Base-by-base conservation (phyloP, 2,329 filamentous ascomycete species). In the Aspergillus terreus region DNA sequence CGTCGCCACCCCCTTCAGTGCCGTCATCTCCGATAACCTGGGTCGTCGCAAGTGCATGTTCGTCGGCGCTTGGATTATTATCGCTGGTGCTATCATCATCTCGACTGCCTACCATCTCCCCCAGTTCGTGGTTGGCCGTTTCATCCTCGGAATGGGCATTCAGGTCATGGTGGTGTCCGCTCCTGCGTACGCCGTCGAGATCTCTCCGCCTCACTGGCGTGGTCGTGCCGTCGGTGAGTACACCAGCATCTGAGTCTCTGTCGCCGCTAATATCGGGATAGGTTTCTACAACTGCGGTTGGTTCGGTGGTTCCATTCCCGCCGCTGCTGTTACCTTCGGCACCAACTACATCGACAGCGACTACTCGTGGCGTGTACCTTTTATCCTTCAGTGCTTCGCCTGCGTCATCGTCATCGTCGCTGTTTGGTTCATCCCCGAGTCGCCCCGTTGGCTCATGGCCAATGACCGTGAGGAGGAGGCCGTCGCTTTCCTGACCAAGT, bases 371-470 rank as follows among this genome's bases (percentile, higher is more conserved):
- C 73, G 83, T 2, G 85, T 87, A 53, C 84, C 83, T 0, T 79
- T 87, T 46, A 82, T 83, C 0, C 84, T 85, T 63, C 84, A 88
- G 61, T 85, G 86, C 44, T 68, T 84, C 0, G 82, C 83, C 0
- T 77, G 86, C 0, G 52, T 85, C 2, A 50, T 80, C 1, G 74
- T 87, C 1, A 71, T 86, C 49, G 56, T 59, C 1, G 63, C 76
- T 6, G 78, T 86, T 25, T 83, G 81, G 76, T 82, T 85, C 67
- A 83, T 88, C 62, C 86, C 85, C 0, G 85, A 88, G 56, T 84
- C 82, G 0, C 85, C 84, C 0, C 76, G 85, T 1, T 87, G 27
- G 15, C 27, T 49, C n/a, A 40, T 49, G 17, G 25, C 46, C 23
- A n/a, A 19, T 12, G 46, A 38, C 25, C 38, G 46, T 7, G 46